Conservation (phyloP, 441 rosid genomes). For the Eugenia klotzschiana region DNA sequence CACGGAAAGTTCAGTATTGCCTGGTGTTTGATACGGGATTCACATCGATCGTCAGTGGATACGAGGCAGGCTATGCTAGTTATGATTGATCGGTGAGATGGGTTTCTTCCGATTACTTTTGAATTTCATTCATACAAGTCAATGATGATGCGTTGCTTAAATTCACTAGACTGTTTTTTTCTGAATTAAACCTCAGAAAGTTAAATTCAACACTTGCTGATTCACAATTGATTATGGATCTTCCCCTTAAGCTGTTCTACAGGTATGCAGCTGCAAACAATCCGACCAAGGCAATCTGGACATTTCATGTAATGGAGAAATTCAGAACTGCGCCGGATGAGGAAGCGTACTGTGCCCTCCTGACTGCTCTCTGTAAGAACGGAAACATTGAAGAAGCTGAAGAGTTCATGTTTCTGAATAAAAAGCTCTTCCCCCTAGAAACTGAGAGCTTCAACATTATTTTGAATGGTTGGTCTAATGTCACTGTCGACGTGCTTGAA, state of each 20-base stretch:
- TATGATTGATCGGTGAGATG: constrained; percentile 63
- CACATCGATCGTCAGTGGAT: constrained; percentile 30
- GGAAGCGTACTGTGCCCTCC: constrained; percentile 43
- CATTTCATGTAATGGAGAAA: constrained; percentile 62
- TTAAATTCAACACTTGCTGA: background rate
- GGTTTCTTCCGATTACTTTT: background rate
- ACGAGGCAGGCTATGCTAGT: constrained; percentile 52
- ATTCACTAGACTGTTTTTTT: background rate
- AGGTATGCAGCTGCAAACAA: constrained; percentile 79
- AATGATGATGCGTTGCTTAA: background rate
- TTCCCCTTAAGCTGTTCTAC: background rate
- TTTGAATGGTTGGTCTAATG: constrained; percentile 71
- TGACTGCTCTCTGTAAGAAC: constrained; percentile 46
- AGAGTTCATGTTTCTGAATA: constrained; percentile 68
- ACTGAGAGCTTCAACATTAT: constrained; percentile 53
- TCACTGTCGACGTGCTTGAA: constrained; percentile 44
- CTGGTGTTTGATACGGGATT: constrained; percentile 71
- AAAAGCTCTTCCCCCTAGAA: constrained; percentile 57
- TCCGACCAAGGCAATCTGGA: constrained; percentile 53
- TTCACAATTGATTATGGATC: background rate
- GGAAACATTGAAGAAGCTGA: constrained; percentile 85
- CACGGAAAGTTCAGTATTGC: constrained; percentile 58
- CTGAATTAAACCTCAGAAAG: background rate
- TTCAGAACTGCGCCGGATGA: constrained; percentile 59
- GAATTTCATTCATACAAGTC: background rate